Conservation (phyloP, 139 green algal genomes). For the Dunaliella sp. region DNA sequence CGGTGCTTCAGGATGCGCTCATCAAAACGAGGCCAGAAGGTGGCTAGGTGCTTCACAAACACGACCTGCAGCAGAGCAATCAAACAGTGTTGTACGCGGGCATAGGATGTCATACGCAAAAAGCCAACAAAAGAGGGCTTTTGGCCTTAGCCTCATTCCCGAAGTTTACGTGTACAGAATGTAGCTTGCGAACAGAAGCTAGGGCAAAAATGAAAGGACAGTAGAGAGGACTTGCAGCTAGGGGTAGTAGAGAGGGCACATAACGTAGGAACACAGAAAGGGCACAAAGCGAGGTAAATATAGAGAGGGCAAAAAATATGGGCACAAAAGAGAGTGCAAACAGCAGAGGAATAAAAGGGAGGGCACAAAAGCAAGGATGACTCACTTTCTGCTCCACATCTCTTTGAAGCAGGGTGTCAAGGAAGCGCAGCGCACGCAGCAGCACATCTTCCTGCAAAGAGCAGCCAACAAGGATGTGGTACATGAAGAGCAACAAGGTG, state of each 20-base stretch:
- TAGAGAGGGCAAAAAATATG: no score
- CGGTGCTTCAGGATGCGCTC: slow-evolving; percentile 63
- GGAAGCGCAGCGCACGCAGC: slow-evolving; percentile 72
- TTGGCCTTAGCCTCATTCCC: neutral
- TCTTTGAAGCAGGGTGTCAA: slow-evolving; percentile 78
- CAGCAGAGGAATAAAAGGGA: no score
- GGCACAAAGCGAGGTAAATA: no score
- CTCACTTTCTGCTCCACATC: slow-evolving; percentile 67
- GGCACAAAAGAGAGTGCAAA: no score
- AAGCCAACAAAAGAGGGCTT: neutral
- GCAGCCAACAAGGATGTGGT: neutral
- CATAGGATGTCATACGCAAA: no score
- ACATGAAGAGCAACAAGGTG: no score
- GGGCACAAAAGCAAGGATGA: neutral
- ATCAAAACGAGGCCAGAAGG: slow-evolving; percentile 68
- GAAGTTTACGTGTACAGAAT: neutral
- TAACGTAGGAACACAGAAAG: no score
- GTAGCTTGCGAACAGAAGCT: no score
- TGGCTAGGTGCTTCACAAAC: slow-evolving; percentile 70
- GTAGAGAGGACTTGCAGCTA: neutral
- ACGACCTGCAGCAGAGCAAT: slow-evolving; percentile 15
- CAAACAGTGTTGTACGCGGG: no score
- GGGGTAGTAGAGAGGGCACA: no score
- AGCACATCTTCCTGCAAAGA: slow-evolving; percentile 55
- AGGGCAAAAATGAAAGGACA: neutral